Base-by-base conservation (phyloP, 768 basidiomycete genomes). In the Gautieria morchelliformis region DNA sequence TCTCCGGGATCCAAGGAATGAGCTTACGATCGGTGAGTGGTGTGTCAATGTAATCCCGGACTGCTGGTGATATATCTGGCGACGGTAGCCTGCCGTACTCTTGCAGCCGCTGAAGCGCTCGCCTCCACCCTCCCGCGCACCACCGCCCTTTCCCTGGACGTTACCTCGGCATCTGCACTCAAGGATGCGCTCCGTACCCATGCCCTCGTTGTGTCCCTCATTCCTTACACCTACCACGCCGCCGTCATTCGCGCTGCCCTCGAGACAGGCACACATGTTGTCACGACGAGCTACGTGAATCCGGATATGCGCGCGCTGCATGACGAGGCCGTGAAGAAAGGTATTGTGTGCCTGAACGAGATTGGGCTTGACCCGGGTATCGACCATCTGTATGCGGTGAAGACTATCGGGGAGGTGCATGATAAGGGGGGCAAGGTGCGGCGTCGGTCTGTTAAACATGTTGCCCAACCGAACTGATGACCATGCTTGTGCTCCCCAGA, bases 311-410 rank as follows among this genome's bases (percentile, higher is more conserved):
- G 80, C 58, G 93, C 81, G 60, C 81, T 98, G 39, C 87, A 97
- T 61, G 79, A 77, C 49, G 84, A 81, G 51, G 89, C 79, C 55
- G 87, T 87, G 73, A 80, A 83, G 57, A 93, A 94, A 1, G 94
- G 93, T 5, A 91, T 98, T 65, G 77, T 93, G 53, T 89, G 97
- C 62, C 78, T 98, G 80, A 99, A 99, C 72, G 96, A 99, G 75
- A 90, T 99, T 65, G 96, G 96, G 52, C 80, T 99, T 44, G 95
- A 97, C 71, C 93, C 93, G 49, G 93, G 93, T 67, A 89, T 95
- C 59, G 91, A 94, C 70, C 91, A 94, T 70, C 71, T 96, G 59
- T 94, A 93, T 69, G 93, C 93, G 32, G 75, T 96, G 71, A 95
- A 95, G 80, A 91, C 85, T 22, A 91, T 99, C 63, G 80, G 82